phyloP scores from a whole-genome alignment of 108 stramenopile genomes.

The Aurantiochytrium sp. region DNA sequence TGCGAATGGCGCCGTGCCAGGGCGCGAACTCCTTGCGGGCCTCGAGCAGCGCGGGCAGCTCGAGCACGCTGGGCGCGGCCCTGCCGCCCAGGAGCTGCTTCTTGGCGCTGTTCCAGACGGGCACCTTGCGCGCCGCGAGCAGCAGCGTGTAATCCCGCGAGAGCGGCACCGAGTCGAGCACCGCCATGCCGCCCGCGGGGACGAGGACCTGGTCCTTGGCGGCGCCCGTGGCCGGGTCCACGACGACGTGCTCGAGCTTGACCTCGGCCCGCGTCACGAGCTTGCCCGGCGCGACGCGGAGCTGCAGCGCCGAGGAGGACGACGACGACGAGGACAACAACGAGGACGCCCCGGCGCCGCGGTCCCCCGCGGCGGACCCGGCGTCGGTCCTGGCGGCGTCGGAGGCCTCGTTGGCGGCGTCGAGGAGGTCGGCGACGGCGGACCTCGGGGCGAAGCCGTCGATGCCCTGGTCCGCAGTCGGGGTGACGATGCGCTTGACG shows the following conservation, averaged over 20 bases:
- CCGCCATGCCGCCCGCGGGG: background rate
- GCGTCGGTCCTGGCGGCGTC: background rate
- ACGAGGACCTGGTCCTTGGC: background rate
- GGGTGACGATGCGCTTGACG: background rate
- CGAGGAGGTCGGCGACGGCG: background rate
- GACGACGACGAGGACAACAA: too few species aligned
- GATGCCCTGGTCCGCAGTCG: background rate
- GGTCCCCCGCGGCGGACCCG: background rate
- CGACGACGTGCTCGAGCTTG: background rate
- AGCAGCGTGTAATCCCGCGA: background rate
- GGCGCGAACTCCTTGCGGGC: background rate
- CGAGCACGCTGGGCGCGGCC: background rate
- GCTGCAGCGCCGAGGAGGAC: too few species aligned
- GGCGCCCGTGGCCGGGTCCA: background rate
- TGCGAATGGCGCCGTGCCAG: slow-evolving; percentile 27
- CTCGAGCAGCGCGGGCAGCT: background rate
- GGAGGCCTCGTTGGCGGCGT: background rate
- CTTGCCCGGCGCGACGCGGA: background rate
- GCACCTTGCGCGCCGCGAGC: slow-evolving; percentile 1
- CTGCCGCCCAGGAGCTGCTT: background rate
- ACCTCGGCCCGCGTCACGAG: background rate
- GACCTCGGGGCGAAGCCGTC: background rate
- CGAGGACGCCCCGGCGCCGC: too few species aligned
- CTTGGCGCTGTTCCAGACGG: background rate
- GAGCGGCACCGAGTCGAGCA: slow-evolving; percentile 15